Percentiles rank a stretch among this genome's conserved stretches.
These are phyloP conservation scores for Alternaria sp. DNA, from an alignment of 2,329 filamentous ascomycete species.

Conservation along the genomic window DNA sequence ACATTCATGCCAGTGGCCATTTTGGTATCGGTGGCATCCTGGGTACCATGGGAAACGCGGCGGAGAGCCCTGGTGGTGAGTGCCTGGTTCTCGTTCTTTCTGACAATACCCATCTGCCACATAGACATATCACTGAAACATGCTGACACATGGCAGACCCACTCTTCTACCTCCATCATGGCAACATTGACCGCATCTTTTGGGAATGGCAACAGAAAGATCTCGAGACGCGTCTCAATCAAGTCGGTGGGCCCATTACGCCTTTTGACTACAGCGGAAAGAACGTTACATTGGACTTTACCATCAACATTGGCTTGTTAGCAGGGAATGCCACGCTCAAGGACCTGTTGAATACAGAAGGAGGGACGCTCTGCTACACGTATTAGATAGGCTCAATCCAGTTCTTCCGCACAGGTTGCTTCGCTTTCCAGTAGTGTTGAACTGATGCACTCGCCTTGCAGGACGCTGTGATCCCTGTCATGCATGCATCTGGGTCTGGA, in stretches of 20 bases:
- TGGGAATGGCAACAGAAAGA: conserved; percentile 40
- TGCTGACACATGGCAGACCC: conserved; percentile 19
- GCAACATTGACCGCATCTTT: conserved; percentile 46
- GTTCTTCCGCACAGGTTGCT: neutral
- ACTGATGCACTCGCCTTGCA: neutral
- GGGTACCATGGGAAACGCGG: conserved; percentile 43
- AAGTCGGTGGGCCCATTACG: conserved; percentile 45
- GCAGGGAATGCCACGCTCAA: conserved; percentile 34
- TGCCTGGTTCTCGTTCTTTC: neutral
- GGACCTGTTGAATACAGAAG: conserved; percentile 35
- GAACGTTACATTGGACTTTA: conserved; percentile 43
- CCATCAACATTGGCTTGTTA: conserved; percentile 38
- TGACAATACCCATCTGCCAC: neutral
- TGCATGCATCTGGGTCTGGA: neutral
- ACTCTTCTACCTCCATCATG: conserved; percentile 49
- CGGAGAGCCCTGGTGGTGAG: conserved; percentile 37
- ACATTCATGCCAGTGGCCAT: conserved; percentile 46
- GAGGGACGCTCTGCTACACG: conserved; percentile 27
- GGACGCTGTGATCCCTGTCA: neutral
- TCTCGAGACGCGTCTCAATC: conserved; percentile 34
- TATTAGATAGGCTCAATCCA: conserved; percentile 14
- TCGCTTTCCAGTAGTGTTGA: neutral
- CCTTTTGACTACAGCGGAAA: conserved; percentile 31
- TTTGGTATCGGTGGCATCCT: conserved; percentile 45
- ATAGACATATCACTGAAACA: neutral